Evolutionary conservation across 495 filamentous ascomycete genomes (phyloP), one percentile per base, ranked within the genome.

Genomic region (Xylaria flabelliformis): DNA sequence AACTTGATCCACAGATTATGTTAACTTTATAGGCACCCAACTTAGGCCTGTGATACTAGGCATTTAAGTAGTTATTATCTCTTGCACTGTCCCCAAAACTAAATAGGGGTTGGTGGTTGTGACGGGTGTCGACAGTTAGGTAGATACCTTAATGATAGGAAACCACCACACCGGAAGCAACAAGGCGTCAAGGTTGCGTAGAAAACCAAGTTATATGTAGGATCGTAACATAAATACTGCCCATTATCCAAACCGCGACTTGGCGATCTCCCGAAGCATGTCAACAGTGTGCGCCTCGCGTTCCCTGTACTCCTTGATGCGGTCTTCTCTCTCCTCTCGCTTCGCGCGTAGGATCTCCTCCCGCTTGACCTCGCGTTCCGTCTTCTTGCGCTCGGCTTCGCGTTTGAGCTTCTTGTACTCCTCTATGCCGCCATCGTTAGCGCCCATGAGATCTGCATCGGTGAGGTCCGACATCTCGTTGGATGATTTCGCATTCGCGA

Each of bases 221-320:
- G 12, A 15, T 32, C 26, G 26, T 12, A 32, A 32, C 12, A 17
- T n/a, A 56, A 56, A 36, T 39, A 39, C 15, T 17, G 21, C 29
- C 29, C 39, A 46, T 72, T 63, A 80, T 44, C 90, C 89, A 84
- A 90, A 92, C 74, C 88, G 77, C 80, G 84, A 75, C 78, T 80
- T 83, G 0, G 91, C 92, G 78, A 94, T 76, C 74, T 83, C 82
- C 80, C 80, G 87, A 74, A 94, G 69, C 87, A 89, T 90, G 46
- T 86, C 85, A 84, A 93, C 89, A 13, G 91, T 92, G 72, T 78
- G 83, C 76, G 90, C 90, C 81, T 94, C 91, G 74, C 90, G 87
- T 55, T 76, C 81, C 70, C 83, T 80, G 71, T 88, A 85, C 78
- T 80, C 87, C 73, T 80, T 77, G 61, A 91, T 71, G 73, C 88